Conservation (phyloP, 768 basidiomycete genomes). For the Mycena galericulata region DNA sequence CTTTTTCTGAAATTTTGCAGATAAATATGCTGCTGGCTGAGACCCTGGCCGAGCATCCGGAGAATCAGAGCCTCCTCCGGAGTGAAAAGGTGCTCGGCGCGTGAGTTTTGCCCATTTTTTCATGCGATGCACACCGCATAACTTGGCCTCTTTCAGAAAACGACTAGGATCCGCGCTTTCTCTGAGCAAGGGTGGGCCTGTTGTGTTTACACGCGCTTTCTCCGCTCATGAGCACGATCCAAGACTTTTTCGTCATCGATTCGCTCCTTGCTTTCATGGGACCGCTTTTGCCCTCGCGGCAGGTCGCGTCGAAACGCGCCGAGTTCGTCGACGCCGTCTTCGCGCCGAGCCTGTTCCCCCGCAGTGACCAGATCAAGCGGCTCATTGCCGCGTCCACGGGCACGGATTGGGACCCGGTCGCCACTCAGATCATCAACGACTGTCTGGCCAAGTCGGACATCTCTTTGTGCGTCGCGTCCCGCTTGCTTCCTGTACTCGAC, state of each 20-base stretch:
- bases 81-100: conserved; percentile 25
- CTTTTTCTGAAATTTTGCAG: conserved; percentile 11
- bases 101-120: conserved; percentile 1
- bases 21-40: conserved; percentile 24
- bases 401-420: conserved; percentile 28
- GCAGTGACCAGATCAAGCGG: conserved; percentile 24
- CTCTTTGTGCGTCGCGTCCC: conserved; percentile 22
- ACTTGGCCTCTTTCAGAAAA: background rate
- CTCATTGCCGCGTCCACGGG: conserved; percentile 10
- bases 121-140: background rate
- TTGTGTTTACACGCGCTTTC: background rate
- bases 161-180: conserved; percentile 11
- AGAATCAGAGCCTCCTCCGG: conserved; percentile 28
- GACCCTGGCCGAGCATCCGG: conserved; percentile 7
- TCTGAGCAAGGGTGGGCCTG: conserved; percentile 15
- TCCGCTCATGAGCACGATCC: background rate
- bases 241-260: conserved; percentile 30
- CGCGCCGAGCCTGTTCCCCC: conserved; percentile 16
- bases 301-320: conserved; percentile 12
- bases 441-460: conserved; percentile 27
- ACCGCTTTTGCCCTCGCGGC: conserved; percentile 22
- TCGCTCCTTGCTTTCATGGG: too few relatives aligned
- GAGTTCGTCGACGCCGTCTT: conserved; percentile 28
- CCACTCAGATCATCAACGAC: conserved; percentile 17
- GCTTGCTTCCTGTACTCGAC: too few relatives aligned